phyloP scores from a whole-genome alignment of 2,329 filamentous ascomycete species.

The Cladosporium cucumerinum region DNA sequence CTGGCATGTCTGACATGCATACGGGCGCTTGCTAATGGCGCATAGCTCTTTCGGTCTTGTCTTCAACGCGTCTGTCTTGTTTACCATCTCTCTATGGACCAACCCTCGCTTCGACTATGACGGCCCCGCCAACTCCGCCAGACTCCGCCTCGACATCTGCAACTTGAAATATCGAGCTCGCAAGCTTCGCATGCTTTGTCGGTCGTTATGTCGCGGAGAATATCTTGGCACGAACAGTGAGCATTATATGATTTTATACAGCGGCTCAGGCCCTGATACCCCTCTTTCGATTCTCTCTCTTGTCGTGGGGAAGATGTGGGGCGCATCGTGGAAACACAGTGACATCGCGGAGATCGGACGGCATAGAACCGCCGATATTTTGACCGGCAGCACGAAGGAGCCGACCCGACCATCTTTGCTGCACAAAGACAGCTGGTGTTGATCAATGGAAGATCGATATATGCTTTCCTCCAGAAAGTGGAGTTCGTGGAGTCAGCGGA shows the following conservation, averaged over 20 bases:
- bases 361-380: background rate
- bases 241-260: background rate
- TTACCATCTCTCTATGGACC: background rate
- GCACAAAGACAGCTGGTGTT: conserved; percentile 7
- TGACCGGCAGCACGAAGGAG: conserved; percentile 10
- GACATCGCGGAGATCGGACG: conserved; percentile 2
- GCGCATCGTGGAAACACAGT: background rate
- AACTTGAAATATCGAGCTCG: background rate
- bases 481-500: conserved; percentile 7
- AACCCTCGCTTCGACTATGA: background rate
- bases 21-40: background rate
- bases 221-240: background rate
- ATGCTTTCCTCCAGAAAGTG: background rate
- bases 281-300: background rate
- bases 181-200: conserved; percentile 2
- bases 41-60: background rate
- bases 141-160: background rate
- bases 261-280: background rate
- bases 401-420: background rate
- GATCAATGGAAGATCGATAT: background rate
- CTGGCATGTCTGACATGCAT: conserved; percentile 2
- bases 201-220: background rate
- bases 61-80: background rate
- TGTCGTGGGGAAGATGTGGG: conserved; percentile 9
- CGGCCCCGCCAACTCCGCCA: background rate